Evolutionary conservation across 306 rosid genomes (phyloP).

Genomic region (Trichosanthes cucumerina): DNA sequence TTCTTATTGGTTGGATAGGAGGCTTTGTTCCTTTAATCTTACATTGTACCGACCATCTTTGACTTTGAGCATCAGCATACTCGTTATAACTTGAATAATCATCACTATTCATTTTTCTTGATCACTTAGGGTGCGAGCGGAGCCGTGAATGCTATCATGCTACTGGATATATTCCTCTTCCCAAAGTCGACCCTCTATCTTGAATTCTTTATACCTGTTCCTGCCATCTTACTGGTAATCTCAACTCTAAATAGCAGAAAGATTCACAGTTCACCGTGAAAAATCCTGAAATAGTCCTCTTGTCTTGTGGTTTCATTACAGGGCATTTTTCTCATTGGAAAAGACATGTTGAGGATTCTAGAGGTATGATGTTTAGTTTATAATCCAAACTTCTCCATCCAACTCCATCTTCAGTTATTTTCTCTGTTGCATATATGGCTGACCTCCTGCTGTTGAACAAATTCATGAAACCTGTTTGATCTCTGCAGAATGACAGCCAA

Average conservation of each 20-base stretch:
- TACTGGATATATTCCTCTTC: slow-evolving; percentile 74
- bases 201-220: slow-evolving; percentile 60
- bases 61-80: neutral
- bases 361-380: slow-evolving; percentile 33
- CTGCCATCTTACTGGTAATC: slow-evolving; percentile 66
- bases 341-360: slow-evolving; percentile 43
- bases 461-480: neutral
- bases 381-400: neutral
- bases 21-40: neutral
- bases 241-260: slow-evolving; percentile 14
- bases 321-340: slow-evolving; percentile 73
- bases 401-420: neutral
- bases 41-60: neutral
- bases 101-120: slow-evolving; percentile 17
- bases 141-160: slow-evolving; percentile 70
- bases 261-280: slow-evolving; percentile 9
- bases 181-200: slow-evolving; percentile 58
- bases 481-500: slow-evolving; percentile 45
- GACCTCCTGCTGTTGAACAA: neutral
- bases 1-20: neutral
- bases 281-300: slow-evolving; percentile 17
- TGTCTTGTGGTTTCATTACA: slow-evolving; percentile 27
- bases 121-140: slow-evolving; percentile 77
- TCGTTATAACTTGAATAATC: slow-evolving; percentile 15
- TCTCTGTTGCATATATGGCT: neutral